Base-by-base conservation (phyloP, 202 grass and related monocot species). In the Zizania palustris region DNA sequence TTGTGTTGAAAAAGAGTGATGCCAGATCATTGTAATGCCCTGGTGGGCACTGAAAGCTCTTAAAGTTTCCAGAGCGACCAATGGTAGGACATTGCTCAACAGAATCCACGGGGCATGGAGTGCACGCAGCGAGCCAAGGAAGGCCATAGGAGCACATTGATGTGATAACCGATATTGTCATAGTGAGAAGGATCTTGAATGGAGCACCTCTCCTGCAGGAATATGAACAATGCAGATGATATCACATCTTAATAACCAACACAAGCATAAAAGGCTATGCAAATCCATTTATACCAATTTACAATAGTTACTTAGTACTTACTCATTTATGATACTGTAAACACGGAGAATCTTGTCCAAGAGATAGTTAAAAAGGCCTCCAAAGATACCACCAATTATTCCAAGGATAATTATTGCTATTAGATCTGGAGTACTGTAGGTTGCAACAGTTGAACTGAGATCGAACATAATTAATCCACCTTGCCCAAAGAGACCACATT, bases 391-490 rank as follows among this genome's bases (percentile, higher is more conserved):
- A 71, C 89, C 95, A 14, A 98, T 77, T 75, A 91, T 84, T 49
- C 89, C 91, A 76, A 98, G 76, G 60, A 90, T 28, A 51, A 94
- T 84, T 20, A 94, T 90, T 48, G 78, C 91, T 46, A 98, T 65
- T 19, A 98, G 53, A 88, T 98, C 95, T 0, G 80, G 74, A 67
- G 53, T 83, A 70, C 78, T 80, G 51, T 98, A 95, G 15, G 74
- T 3, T 22, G 85, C 60, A 51, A 88, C 79, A 35, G 82, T 85
- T 75, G 86, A 81, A 77, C 95, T 92, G 16, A 98, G 77, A 78
- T 98, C 95, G 67, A 98, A 98, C 91, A 94, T 98, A 65, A 98
- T 98, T 46, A 98, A 79, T 82, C 95, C 95, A 67, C 95, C 95
- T 83, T 98, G 19, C 12, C 95, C 95, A 69, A 98, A 98, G 45